Evolutionary conservation across 345 rosid genomes (phyloP).

Genomic region (Pistacia atlantica): DNA sequence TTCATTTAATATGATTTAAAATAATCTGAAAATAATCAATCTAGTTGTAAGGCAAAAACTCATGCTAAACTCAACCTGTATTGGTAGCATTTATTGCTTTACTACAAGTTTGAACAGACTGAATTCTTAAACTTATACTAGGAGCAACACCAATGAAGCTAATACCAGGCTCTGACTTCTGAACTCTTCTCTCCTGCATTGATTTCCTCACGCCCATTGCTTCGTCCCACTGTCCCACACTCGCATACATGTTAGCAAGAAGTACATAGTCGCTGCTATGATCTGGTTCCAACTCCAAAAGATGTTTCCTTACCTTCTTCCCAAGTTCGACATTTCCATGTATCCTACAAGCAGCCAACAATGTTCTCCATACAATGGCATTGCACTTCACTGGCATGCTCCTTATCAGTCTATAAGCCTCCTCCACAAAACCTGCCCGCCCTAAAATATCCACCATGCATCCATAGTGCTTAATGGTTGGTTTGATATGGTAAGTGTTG

Average conservation of each 20-base stretch:
- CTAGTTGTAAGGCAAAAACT: too few relatives aligned
- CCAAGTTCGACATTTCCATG: constrained; percentile 44
- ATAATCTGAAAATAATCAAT: neutral
- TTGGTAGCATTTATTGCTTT: neutral
- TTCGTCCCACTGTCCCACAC: constrained; percentile 39
- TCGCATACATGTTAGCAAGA: constrained; percentile 40
- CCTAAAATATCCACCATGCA: constrained; percentile 51
- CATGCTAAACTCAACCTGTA: neutral
- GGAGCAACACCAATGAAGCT: constrained; percentile 19
- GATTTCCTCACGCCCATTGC: constrained; percentile 28
- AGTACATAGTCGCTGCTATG: constrained; percentile 45
- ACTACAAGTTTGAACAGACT: neutral
- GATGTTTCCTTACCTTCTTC: constrained; percentile 29
- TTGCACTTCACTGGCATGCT: constrained; percentile 38
- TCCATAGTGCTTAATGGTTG: constrained; percentile 43
- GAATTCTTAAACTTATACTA: neutral
- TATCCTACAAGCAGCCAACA: constrained; percentile 35
- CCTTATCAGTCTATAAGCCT: constrained; percentile 37
- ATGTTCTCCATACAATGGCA: constrained; percentile 42
- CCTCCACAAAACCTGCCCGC: constrained; percentile 44
- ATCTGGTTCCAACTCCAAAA: constrained; percentile 33
- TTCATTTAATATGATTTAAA: neutral
- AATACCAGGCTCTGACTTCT: constrained; percentile 43
- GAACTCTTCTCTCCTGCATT: constrained; percentile 30
- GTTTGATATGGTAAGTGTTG: constrained; percentile 28